Base-by-base conservation (phyloP, 1,284 basidiomycete species). In the Pseudozyma thailandica region DNA sequence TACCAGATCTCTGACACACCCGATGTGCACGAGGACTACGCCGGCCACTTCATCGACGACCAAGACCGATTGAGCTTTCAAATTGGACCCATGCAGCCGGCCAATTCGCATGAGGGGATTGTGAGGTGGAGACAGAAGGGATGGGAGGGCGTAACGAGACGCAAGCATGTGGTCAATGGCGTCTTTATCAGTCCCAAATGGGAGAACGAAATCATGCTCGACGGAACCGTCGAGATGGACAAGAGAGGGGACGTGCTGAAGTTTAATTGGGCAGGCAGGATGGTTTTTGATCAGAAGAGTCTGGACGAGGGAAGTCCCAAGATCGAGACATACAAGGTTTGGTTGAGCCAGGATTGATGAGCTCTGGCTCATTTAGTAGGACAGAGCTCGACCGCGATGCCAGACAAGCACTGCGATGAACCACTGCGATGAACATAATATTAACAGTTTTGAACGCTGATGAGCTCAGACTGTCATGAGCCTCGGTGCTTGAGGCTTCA, bases 251-350 rank as follows among this genome's bases (percentile, higher is more conserved):
- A 49, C 7, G 65, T 64, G 6, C 46, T 68, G 35, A 54, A 44
- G 31, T 71, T 68, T 51, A 64, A 66, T 35, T 75, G 73, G 73
- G 73, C 59, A 9, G 73, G 73, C 10, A 45, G 69, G 27, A 75
- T 75, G 73, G 70, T 62, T 21, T 75, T 75, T 41, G 69, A 69
- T 42, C 35, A 52, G 25, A 27, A 62, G 42, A 72, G 63, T 37
- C 42, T 72, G 15, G 59, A 66, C 4, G 39, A 56, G 13, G 58
- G 55, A n/a, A 21, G 49, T 20, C 69, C 63, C 10, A 57, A 59
- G 47, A 72, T 72, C 31, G 69, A 72, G 30, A 50, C 44, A 6
- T 72, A 72, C 59, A 72, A 72, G 45, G 69, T 72, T 18, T 72
- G 69, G 69, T 56, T 72, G 60, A n/a, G n/a, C n/a, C n/a, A n/a